These are phyloP conservation scores for Dacryopinax spathularia DNA, from an alignment of 768 basidiomycete species.

Conservation along the genomic window DNA sequence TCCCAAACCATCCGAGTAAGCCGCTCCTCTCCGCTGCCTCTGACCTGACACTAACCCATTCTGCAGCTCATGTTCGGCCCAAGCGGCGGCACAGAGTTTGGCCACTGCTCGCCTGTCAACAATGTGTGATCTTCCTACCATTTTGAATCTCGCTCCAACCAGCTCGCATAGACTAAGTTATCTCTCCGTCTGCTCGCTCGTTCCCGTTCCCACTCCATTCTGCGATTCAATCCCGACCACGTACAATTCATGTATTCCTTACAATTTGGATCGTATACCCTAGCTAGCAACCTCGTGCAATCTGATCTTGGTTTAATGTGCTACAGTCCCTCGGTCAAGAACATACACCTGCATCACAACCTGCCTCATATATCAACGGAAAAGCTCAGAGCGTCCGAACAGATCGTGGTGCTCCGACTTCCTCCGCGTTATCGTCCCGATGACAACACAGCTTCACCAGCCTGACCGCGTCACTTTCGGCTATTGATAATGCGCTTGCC, in stretches of 20 bases:
- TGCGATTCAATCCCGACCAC: too few species aligned
- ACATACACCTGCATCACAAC: not conserved
- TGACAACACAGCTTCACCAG: not conserved
- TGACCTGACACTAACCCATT: not conserved
- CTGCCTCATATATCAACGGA: not conserved
- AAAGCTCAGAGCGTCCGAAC: conserved; percentile 7
- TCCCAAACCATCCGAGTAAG: conserved; percentile 57
- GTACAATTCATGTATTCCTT: conserved; percentile 1
- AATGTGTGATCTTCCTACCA: not conserved
- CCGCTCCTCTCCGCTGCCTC: conserved; percentile 3
- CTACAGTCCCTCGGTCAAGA: not conserved
- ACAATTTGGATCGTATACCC: conserved; percentile 1
- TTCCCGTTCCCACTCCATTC: too few species aligned
- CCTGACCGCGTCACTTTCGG: not conserved
- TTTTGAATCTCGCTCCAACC: not conserved
- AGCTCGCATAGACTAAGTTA: not conserved
- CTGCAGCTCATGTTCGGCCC: conserved; percentile 49
- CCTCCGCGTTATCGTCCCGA: not conserved
- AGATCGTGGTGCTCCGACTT: not conserved
- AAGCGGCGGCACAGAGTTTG: conserved; percentile 28
- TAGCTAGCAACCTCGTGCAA: not conserved
- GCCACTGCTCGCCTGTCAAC: conserved; percentile 17
- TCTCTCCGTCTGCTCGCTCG: not conserved
- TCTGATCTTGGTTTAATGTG: not conserved
- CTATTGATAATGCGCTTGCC: not conserved